Base-by-base conservation (phyloP, 148 eudicot species). In the Rhododendron kiyosumense region DNA sequence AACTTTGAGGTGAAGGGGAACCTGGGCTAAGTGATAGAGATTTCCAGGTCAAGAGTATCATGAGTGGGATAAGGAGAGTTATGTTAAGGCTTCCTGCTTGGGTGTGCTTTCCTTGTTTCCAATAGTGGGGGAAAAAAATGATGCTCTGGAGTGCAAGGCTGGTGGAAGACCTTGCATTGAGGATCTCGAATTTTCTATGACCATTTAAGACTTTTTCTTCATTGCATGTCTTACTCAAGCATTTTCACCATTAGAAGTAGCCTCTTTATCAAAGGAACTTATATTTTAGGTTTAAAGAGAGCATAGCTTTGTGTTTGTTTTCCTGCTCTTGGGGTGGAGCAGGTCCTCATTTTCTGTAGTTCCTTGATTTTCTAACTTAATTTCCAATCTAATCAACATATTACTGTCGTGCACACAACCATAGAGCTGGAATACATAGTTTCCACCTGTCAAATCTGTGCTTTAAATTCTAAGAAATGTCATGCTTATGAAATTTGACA, bases 401-500 rank as follows among this genome's bases (percentile, higher is more conserved):
- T 5, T 28, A 10, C 28, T 59, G n/a, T 17, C 18, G 4, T 43
- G 48, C 30, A 8, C 48, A 11, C 28, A 18, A 57, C 28, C 48
- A 17, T 57, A 81, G 18, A 32, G 69, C 46, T 52, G 45, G 74
- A 82, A 34, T 36, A 36, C 51, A 11, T 82, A 51, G 20, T 12
- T 61, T 36, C 74, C 51, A 24, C 84, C 24, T 36, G 51, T 82
- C 32, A 59, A 36, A 59, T 59, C 49, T 82, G 67, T 52, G 17
- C 74, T 61, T 14, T 18, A 81, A 54, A 46, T 54, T 81, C 36
- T 81, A 26, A 81, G 12, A n/a, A 28, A 15, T 49, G n/a, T 36
- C 30, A 46, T 80, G n/a, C 61, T n/a, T 83, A 79, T 86, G 76
- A 45, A 73, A 49, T 84, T 85, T 11, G 52, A 81, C 87, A 95